Conservation (phyloP, 2,329 filamentous ascomycete species). For the Sporothrix humicola region DNA sequence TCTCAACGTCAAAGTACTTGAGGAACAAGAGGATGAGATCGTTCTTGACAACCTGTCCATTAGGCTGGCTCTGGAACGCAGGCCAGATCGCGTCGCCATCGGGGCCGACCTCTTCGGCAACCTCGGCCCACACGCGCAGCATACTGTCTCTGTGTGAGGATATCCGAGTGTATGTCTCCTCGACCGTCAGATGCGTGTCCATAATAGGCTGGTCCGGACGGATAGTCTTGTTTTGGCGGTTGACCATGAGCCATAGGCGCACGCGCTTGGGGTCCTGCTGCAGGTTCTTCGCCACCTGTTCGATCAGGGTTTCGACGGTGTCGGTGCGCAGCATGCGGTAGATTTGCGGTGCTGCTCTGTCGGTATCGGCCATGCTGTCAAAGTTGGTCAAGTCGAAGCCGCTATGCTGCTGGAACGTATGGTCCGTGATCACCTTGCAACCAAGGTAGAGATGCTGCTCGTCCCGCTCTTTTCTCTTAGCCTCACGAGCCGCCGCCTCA, state of each 20-base stretch:
- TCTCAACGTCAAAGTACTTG: conserved; percentile 84
- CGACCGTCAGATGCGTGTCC: conserved; percentile 76
- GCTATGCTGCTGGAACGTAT: conserved; percentile 79
- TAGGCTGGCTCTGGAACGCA: conserved; percentile 63
- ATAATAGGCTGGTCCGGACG: conserved; percentile 86
- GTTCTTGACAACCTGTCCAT: conserved; percentile 62
- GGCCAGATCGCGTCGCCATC: conserved; percentile 77
- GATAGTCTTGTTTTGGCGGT: conserved; percentile 95
- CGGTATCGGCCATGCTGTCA: conserved; percentile 61
- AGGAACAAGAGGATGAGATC: conserved; percentile 82
- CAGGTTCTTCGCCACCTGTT: conserved; percentile 72
- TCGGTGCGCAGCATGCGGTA: conserved; percentile 78
- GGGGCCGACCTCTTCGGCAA: conserved; percentile 67
- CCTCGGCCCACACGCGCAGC: conserved; percentile 87
- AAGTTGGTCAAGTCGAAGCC: conserved; percentile 81
- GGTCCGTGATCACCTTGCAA: conserved; percentile 79
- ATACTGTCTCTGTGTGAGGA: conserved; percentile 69
- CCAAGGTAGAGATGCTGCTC: conserved; percentile 93
- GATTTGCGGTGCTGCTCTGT: conserved; percentile 71
- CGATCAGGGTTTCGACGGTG: conserved; percentile 75
- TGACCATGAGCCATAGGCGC: conserved; percentile 96
- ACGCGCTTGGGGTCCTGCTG: conserved; percentile 71
- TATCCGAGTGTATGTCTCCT: conserved; percentile 65
- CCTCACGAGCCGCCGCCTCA: conserved; percentile 76
- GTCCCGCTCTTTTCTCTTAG: conserved; percentile 83